Evolutionary conservation across 495 filamentous ascomycete genomes (phyloP), one percentile per base, ranked within the genome.

Genomic region (Podospora appendiculata): DNA sequence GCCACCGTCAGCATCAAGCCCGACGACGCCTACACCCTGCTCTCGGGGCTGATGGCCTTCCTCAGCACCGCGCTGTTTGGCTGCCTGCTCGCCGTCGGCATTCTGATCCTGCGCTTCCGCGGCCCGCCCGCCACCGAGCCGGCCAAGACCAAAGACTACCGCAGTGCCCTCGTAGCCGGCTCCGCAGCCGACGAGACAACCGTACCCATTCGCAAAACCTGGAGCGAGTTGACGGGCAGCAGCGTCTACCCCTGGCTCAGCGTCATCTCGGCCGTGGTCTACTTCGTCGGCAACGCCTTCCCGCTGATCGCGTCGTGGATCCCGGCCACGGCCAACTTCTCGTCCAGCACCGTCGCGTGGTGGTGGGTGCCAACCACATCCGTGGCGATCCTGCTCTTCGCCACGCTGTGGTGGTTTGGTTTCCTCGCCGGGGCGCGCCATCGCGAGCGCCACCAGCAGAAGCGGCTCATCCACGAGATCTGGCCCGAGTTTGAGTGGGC

Each of bases 11-110:
- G 52, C 18, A 47, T 51, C 13, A 25, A 44, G 8, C 54, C 67
- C 1, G n/a, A 25, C n/a, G 52, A 58, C 48, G 59, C 69, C 6
- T 70, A 68, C 46, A 32, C 40, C n/a, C 35, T 72, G 6, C 57
- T 67, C n/a, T 54, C 64, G 8, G 38, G 56, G 19, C 47, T 70
- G 10, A 66, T 64, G 51, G 53, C 57, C 19, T 72, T 65, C 52
- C 41, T 56, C 18, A 19, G 67, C 3, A 54, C 61, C 14, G 35
- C 57, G 10, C 41, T 70, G 1, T 51, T 73, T 33, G 66, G 64
- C 25, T 57, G 63, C 41, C 58, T 66, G 32, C 68, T 73, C 17
- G 55, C 62, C 13, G 32, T 51, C 16, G 68, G 69, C 7, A 60
- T 73, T 17, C 50, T 72, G 11, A 58, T 63, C 14, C 57, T 71